Percentiles rank a stretch among this genome's conserved stretches.
phyloP scores from a whole-genome alignment of 768 basidiomycete genomes.

The Termitomyces sp. region DNA sequence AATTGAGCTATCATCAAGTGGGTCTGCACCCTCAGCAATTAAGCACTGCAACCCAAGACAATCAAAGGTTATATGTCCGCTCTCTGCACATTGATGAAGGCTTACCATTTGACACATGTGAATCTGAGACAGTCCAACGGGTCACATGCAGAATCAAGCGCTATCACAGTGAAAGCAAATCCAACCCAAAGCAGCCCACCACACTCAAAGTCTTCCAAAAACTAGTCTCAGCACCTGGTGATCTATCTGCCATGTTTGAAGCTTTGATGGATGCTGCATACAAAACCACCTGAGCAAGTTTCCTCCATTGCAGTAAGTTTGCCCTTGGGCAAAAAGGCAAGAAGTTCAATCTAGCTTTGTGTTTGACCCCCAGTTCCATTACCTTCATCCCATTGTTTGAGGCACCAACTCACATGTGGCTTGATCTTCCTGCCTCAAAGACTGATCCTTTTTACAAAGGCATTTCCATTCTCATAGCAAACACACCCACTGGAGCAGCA shows the following conservation, averaged over 20 bases:
- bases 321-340: neutral
- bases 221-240: neutral
- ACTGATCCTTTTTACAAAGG: neutral
- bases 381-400: neutral
- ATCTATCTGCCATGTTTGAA: neutral
- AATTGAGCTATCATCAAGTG: too few species aligned
- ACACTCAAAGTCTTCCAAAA: conserved; percentile 17
- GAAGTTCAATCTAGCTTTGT: neutral
- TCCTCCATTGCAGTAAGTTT: conserved; percentile 17
- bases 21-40: conserved; percentile 10
- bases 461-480: neutral
- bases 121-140: conserved; percentile 17
- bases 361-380: neutral
- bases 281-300: conserved; percentile 4
- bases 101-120: conserved; percentile 17
- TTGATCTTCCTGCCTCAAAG: neutral
- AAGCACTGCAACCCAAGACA: too few species aligned
- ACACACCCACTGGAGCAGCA: neutral
- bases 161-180: conserved; percentile 21
- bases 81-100: conserved; percentile 26
- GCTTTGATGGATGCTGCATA: neutral
- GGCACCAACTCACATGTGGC: neutral
- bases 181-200: conserved; percentile 20
- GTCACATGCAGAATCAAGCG: conserved; percentile 23
- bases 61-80: conserved; percentile 20